Conservation (phyloP, 208 protist species). For the Crithidia fasciculata region DNA sequence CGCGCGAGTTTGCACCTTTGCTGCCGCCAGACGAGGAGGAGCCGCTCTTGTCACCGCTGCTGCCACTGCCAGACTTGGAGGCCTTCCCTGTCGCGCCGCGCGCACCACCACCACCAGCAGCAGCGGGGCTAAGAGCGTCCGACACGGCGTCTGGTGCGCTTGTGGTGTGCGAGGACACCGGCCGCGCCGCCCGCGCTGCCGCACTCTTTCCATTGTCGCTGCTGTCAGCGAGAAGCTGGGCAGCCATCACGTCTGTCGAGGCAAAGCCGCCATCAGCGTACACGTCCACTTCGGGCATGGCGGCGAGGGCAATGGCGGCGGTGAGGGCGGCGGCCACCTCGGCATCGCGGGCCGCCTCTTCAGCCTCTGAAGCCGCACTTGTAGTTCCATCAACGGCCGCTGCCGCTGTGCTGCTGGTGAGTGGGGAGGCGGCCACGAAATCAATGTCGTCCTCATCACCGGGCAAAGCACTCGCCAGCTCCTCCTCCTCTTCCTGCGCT, state of each 20-base stretch:
- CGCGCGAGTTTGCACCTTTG: conserved; percentile 17
- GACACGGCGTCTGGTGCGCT: background rate
- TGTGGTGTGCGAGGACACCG: too few relatives aligned
- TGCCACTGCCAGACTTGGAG: background rate
- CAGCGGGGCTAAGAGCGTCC: background rate
- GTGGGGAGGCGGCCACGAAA: background rate
- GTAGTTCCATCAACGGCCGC: background rate
- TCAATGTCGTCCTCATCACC: background rate
- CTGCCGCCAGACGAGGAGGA: background rate
- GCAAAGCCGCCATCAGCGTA: background rate
- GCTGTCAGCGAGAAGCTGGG: too few relatives aligned
- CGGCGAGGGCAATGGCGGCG: background rate
- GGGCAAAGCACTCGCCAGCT: background rate
- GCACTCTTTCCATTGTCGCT: too few relatives aligned
- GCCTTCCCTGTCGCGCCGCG: background rate
- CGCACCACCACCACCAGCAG: background rate
- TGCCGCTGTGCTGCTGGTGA: background rate
- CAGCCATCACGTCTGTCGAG: background rate
- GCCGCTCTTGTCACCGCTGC: background rate
- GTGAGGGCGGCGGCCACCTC: conserved; percentile 12
- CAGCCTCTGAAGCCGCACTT: background rate
- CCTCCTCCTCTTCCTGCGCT: background rate
- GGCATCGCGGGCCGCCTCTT: conserved; percentile 13
- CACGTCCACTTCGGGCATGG: conserved; percentile 7
- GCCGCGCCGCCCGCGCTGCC: too few relatives aligned